phyloP scores from a whole-genome alignment of 306 rosid species.

The Vigna hirtella region DNA sequence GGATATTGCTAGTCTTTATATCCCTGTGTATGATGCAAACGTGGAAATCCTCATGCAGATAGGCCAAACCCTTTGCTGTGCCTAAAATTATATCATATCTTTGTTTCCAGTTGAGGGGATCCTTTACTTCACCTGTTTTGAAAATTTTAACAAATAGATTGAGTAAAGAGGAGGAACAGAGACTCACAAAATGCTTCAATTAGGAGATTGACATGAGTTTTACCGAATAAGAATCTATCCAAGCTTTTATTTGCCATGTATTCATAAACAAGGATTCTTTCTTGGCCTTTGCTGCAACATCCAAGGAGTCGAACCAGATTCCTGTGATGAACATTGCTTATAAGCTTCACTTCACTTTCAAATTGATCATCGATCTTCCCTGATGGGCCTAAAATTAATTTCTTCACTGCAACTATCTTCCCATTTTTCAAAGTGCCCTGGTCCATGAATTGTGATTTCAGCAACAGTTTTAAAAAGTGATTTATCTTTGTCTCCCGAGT shows the following conservation, averaged over 20 bases:
- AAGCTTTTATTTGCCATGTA: constrained; percentile 72
- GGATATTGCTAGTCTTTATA: constrained; percentile 71
- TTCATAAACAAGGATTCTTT: constrained; percentile 74
- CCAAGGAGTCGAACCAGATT: constrained; percentile 78
- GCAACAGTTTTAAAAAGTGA: neutral
- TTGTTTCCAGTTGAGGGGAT: constrained; percentile 69
- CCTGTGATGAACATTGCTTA: constrained; percentile 77
- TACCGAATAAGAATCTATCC: constrained; percentile 79
- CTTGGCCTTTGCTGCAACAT: constrained; percentile 67
- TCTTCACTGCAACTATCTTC: constrained; percentile 74
- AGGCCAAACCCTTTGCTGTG: constrained; percentile 70
- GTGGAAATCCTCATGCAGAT: constrained; percentile 77
- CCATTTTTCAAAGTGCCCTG: constrained; percentile 78
- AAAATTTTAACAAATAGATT: neutral
- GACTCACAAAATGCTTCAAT: neutral
- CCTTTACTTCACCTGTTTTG: constrained; percentile 54
- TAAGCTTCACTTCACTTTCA: constrained; percentile 72
- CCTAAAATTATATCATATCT: constrained; percentile 66
- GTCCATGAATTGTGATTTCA: neutral
- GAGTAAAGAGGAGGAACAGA: neutral
- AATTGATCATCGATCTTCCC: constrained; percentile 58
- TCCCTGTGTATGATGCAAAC: constrained; percentile 82
- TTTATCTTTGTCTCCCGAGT: neutral
- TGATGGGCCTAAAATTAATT: constrained; percentile 54
- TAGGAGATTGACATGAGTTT: constrained; percentile 7